Conservation (phyloP, 371 early-diverging fungal species). For the Mucor irregularis region DNA sequence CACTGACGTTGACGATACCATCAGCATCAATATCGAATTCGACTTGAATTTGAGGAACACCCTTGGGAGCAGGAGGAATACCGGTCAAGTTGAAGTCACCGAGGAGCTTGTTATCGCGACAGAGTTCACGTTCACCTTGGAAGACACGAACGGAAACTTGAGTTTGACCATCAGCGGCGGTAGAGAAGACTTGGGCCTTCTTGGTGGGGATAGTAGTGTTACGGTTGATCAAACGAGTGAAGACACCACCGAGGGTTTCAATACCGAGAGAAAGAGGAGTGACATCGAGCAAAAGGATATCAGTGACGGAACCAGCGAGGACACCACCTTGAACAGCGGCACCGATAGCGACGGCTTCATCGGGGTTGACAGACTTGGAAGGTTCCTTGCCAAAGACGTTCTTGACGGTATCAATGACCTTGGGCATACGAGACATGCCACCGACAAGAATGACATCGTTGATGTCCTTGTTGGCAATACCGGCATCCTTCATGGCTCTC, state of each 20-base stretch:
- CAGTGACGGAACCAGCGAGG: slow-evolving; percentile 85
- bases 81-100: slow-evolving; percentile 91
- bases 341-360: slow-evolving; percentile 97
- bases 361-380: slow-evolving; percentile 91
- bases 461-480: slow-evolving; percentile 72
- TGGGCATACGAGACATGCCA: slow-evolving; percentile 97
- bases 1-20: slow-evolving; percentile 95
- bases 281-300: slow-evolving; percentile 94
- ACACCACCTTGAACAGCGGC: slow-evolving; percentile 95
- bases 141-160: slow-evolving; percentile 95
- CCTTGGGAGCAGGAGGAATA: slow-evolving; percentile 80
- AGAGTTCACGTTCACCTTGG: slow-evolving; percentile 97
- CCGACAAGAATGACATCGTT: slow-evolving; percentile 97
- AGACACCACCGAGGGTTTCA: slow-evolving; percentile 93
- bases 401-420: slow-evolving; percentile 91
- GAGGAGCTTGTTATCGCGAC: slow-evolving; percentile 92
- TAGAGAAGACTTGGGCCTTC: slow-evolving; percentile 96
- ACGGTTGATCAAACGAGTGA: slow-evolving; percentile 91
- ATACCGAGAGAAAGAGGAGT: slow-evolving; percentile 96
- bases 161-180: slow-evolving; percentile 96
- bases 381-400: slow-evolving; percentile 86
- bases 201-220: slow-evolving; percentile 99
- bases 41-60: slow-evolving; percentile 85
- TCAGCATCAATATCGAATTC: slow-evolving; percentile 97
- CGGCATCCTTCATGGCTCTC: slow-evolving; percentile 94